Conservation (phyloP, 495 filamentous ascomycete species). For the Amorphotheca resinae region DNA sequence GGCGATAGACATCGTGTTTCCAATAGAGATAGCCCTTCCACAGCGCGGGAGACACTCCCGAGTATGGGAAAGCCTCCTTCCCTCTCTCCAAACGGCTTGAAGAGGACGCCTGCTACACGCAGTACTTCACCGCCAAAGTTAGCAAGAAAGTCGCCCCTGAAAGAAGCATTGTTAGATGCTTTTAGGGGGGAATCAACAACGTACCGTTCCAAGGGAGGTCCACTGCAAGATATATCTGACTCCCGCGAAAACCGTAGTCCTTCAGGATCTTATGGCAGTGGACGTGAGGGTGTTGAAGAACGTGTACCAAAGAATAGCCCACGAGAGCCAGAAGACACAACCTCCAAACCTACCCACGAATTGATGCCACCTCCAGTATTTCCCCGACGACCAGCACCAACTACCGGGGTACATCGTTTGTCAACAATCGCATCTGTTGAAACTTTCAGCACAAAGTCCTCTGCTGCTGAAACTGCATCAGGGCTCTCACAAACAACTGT, state of each 20-base stretch:
- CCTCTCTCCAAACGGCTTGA: conserved; percentile 26
- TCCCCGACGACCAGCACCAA: conserved; percentile 34
- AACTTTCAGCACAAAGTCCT: conserved; percentile 36
- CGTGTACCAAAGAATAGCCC: conserved; percentile 1
- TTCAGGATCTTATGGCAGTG: conserved; percentile 8
- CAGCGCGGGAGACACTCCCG: conserved; percentile 10
- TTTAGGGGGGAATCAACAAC: conserved; percentile 42
- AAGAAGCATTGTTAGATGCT: conserved; percentile 39
- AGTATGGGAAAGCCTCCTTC: conserved; percentile 15
- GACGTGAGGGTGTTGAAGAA: conserved; percentile 3
- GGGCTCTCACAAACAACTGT: conserved; percentile 36
- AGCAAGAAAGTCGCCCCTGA: conserved; percentile 23
- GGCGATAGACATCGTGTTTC: conserved; percentile 1
- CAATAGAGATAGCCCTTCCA: background rate
- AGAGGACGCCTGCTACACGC: conserved; percentile 36
- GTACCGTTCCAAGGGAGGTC: conserved; percentile 2
- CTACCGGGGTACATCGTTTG: conserved; percentile 50
- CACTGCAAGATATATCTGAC: conserved; percentile 9
- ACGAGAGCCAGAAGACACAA: conserved; percentile 5
- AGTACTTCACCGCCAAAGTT: conserved; percentile 28
- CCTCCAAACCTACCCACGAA: conserved; percentile 9
- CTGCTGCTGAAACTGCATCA: conserved; percentile 27
- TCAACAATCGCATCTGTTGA: conserved; percentile 64
- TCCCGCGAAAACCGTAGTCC: conserved; percentile 19
- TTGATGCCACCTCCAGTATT: conserved; percentile 13